Evolutionary conservation across 1,284 basidiomycete genomes (phyloP), one percentile per base, ranked within the genome.

Genomic region (Farysia itapuensis): DNA sequence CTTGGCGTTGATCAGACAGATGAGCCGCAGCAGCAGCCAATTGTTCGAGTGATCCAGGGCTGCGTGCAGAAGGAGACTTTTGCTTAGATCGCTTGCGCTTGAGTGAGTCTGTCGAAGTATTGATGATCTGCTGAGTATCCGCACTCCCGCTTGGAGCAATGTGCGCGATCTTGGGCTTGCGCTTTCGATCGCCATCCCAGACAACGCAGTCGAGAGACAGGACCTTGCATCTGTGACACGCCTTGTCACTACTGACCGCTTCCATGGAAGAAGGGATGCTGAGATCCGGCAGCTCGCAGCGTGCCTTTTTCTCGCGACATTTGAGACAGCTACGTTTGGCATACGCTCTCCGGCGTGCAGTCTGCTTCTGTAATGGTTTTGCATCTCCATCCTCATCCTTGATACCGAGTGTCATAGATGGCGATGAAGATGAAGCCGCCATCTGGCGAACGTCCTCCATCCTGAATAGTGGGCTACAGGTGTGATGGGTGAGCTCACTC

Each of bases 241-340:
- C 59, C 15, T 49, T 31, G 11, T 53, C 15, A 31, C 25, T 15
- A 19, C 37, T 29, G 16, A 69, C 41, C 0, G 63, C 58, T 1
- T 33, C 40, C 50, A 51, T 47, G 43, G 58, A 56, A 7, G 66
- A 69, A 15, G 58, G 54, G 0, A 61, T 50, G 26, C 37, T 45
- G 25, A 59, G 44, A 19, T 69, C 50, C 13, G 63, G 57, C 6
- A 69, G 36, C 31, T 63, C 59, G 47, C 66, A 69, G 35, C 59
- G 25, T 2, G 60, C 54, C 41, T 69, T 69, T 13, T 60, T 65
- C 45, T 59, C 63, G 4, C 64, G 38, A 34, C 66, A 69, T 25
- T 53, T 52, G 38, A 64, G 59, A 39, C 66, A 69, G 33, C 60
- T 65, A 6, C 63, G 56, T 35, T 65, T 65, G n/a, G 63, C 63